Evolutionary conservation across 176 grass and related monocot genomes (phyloP), one percentile per base, ranked within the genome.

Genomic region (Alopecurus myosuroides): DNA sequence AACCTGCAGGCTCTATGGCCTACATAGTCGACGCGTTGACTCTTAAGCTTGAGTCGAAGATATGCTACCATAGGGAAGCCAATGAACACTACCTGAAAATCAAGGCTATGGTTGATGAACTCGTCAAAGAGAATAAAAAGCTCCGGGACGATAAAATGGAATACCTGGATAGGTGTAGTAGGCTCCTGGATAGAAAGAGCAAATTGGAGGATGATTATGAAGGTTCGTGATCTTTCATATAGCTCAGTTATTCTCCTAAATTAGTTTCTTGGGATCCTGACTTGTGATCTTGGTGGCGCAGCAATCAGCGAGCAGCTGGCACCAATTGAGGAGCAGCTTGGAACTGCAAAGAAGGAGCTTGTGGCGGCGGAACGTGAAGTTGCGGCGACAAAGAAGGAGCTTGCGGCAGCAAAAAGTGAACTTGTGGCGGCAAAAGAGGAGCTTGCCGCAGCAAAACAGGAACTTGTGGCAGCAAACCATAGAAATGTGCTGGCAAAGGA

Each of bases 41-140:
- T n/a, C n/a, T n/a, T n/a, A 78, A 72, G 53, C 41, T 88, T 50
- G 41, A 83, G 5, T 72, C 42, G 1, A 83, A 71, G 80, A 78
- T 78, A 49, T 49, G 3, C 37, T 63, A 39, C 22, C 52, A 71
- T 9, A 88, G 41, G 42, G 64, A 72, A 50, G 51, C 55, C 0
- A 18, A 71, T 53, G 18, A 10, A 18, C 80, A 83, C 18, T 71
- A 78, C n/a, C 29, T 14, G 31, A 42, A 88, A 23, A 50, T 88
- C 5, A 78, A 70, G 45, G 49, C 15, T 41, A 55, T 78, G 19
- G 35, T 83, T 30, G 33, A 49, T 40, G 44, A 18, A 22, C 30
- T 83, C 4, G 22, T 14, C 3, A 19, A 41, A 78, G 80, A 88
- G n/a, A 88, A 60, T 28, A 64, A 69, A 19, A 70, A 25, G 60